These are phyloP conservation scores for Collybia sordida DNA, from an alignment of 768 basidiomycete species.

Conservation along the genomic window DNA sequence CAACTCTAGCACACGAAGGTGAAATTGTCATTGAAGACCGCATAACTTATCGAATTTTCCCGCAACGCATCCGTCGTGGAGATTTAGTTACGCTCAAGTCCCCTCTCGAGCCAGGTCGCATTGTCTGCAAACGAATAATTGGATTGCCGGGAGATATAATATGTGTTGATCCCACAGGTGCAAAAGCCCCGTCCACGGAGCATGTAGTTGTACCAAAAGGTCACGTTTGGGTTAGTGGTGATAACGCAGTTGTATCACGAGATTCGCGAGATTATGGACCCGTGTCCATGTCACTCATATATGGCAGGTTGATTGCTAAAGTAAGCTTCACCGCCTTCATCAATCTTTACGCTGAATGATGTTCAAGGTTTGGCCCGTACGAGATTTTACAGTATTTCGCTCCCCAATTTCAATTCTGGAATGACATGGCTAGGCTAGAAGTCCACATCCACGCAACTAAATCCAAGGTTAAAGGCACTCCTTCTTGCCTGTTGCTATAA, in stretches of 20 bases:
- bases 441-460: too few relatives aligned
- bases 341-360: slow-evolving; percentile 1
- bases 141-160: slow-evolving; percentile 89
- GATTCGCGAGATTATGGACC: slow-evolving; percentile 96
- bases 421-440: slow-evolving; percentile 8
- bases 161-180: slow-evolving; percentile 84
- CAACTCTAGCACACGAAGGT: slow-evolving; percentile 59
- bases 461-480: too few relatives aligned
- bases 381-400: slow-evolving; percentile 37
- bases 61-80: slow-evolving; percentile 59
- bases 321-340: slow-evolving; percentile 35
- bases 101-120: slow-evolving; percentile 61
- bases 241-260: slow-evolving; percentile 79
- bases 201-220: slow-evolving; percentile 82
- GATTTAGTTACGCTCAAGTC: slow-evolving; percentile 75
- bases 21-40: slow-evolving; percentile 68
- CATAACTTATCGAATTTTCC: slow-evolving; percentile 50
- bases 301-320: slow-evolving; percentile 63
- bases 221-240: slow-evolving; percentile 89
- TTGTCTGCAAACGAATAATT: slow-evolving; percentile 87
- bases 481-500: background rate
- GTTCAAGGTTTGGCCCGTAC: slow-evolving; percentile 43
- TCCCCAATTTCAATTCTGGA: slow-evolving; percentile 42
- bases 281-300: slow-evolving; percentile 77
- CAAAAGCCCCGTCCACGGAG: slow-evolving; percentile 59